These are phyloP conservation scores for Albizia julibrissin DNA, from an alignment of 306 rosid genomes.

Conservation along the genomic window DNA sequence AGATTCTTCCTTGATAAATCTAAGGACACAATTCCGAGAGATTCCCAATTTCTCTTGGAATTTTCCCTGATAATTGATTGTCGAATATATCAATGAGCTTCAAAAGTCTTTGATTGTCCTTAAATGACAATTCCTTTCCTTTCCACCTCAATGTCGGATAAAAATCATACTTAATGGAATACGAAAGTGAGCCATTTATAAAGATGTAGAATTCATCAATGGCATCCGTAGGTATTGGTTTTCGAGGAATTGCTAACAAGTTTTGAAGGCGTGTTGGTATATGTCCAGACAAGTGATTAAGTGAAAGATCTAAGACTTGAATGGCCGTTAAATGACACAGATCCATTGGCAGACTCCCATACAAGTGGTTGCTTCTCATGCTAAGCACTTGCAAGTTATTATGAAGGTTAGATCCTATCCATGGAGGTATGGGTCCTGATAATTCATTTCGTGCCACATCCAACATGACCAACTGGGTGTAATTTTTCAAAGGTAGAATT, in stretches of 20 bases:
- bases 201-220: background rate
- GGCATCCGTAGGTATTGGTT: background rate
- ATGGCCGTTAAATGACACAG: background rate
- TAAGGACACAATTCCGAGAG: background rate
- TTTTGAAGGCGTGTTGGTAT: background rate
- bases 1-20: background rate
- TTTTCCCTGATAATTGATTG: background rate
- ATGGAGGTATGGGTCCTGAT: background rate
- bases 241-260: background rate
- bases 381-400: background rate
- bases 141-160: slow-evolving; percentile 4
- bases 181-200: background rate
- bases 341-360: background rate
- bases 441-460: background rate
- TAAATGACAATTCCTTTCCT: background rate
- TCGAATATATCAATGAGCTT: slow-evolving; percentile 18
- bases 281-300: background rate
- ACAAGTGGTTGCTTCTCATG: background rate
- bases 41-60: slow-evolving; percentile 17
- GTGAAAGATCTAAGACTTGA: slow-evolving; percentile 3
- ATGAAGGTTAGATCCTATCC: background rate
- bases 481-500: background rate
- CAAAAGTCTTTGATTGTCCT: background rate
- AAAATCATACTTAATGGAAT: background rate
- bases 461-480: background rate